Evolutionary conservation across 306 rosid species (phyloP), one percentile per base, ranked within the genome.

Genomic region (Vicia villosa): DNA sequence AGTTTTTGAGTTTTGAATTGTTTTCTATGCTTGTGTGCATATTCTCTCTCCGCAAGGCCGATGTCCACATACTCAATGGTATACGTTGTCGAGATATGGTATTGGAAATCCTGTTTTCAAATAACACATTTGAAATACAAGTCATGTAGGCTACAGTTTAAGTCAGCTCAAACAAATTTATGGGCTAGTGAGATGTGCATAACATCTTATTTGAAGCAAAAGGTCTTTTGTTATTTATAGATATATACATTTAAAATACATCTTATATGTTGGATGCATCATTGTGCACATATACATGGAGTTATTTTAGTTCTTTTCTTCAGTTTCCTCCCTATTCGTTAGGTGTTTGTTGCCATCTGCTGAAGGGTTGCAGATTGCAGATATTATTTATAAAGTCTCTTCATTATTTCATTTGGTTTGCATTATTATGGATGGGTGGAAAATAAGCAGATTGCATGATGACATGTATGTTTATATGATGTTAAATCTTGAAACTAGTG

Each of bases 171-270:
- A 59, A 40, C 57, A 26, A 49, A 37, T 76, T 13, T 34, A 16
- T 69, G 51, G 57, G 70, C 65, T 8, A 38, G 49, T 50, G 71
- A 34, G 54, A 49, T 46, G 57, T 60, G 55, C 20, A 55, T 63
- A 41, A 8, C 50, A 60, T 67, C 22, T 40, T 68, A 15, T 66
- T 30, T 51, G 58, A 62, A 32, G 71, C 38, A 36, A 61, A 42
- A 63, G 38, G 10, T 24, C 37, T 55, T 24, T 13, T 12, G 37
- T 55, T 55, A 24, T 26, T 55, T 55, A 24, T 24, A 12, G 62
- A 55, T 55, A 55, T 24, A 20, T 24, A 52, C 58, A 52, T 52
- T 52, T 52, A 10, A 52, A 21, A 20, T 52, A 24, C 19, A 13
- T 55, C 17, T 55, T 55, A 22, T 26, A 19, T 24, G 24, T 8